Base-by-base conservation (phyloP, 2,329 filamentous ascomycete genomes). In the Fulvia fulva region DNA sequence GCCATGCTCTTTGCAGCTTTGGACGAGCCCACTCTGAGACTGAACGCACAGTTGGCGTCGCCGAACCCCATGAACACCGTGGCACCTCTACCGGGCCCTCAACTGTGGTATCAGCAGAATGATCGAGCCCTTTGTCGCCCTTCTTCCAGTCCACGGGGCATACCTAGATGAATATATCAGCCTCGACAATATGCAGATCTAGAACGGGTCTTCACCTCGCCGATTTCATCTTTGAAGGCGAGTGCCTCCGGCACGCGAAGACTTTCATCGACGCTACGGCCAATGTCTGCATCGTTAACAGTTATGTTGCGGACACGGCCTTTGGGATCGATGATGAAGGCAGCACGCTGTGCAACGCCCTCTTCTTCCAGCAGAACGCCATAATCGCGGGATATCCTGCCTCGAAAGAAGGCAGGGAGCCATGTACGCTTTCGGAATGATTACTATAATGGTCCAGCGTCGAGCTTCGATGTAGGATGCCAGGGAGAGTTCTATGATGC, bases 391-490 rank as follows among this genome's bases (percentile, higher is more conserved):
- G 81, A 80, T 65, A 87, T 78, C 70, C 78, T 77, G 69, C n/a
- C n/a, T n/a, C n/a, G n/a, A n/a, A n/a, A n/a, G n/a, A n/a, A n/a
- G n/a, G n/a, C n/a, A n/a, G n/a, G n/a, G n/a, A n/a, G n/a, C n/a
- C n/a, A n/a, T n/a, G n/a, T n/a, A 87, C 67, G 86, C 84, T 75
- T 86, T 84, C 57, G 85, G 85, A 72, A 87, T 83, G 78, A 87
- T 87, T 63, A 83, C 81, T 32, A 87, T 82, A 66, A 87, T 77
- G 59, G 87, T 80, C 85, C 85, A 81, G 75, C 80, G 76, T 60
- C 78, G 77, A 1, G 69, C 65, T 45, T 63, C 51, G 3, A 67
- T 68, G 56, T 71, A 73, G 8, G 65, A 59, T 34, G 62, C 60
- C 25, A 73, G 61, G 8, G 67, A 64, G 44, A 71, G 61, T n/a